Percentiles rank a stretch among this genome's conserved stretches.
Evolutionary conservation across 163 green algal species (phyloP).

Genomic region (Chlamydomonas reinhardtii): DNA sequence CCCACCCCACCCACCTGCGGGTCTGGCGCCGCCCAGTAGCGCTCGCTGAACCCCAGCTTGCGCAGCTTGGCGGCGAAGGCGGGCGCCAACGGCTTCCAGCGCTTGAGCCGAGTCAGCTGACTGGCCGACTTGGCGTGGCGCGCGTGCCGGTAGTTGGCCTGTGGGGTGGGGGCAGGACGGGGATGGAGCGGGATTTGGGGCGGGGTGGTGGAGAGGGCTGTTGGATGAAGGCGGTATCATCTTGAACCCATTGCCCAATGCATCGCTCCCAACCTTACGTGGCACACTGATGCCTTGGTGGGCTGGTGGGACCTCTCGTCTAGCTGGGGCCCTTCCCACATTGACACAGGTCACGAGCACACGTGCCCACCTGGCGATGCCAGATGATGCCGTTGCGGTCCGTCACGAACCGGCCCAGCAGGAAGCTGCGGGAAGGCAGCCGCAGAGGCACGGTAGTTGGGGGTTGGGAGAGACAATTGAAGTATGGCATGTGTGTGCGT

Average conservation of each 20-base stretch:
- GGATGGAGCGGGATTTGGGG: too few relatives aligned
- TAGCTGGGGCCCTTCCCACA: too few relatives aligned
- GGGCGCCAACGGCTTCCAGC: conserved; percentile 43
- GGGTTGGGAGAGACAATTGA: too few relatives aligned
- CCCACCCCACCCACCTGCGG: background rate
- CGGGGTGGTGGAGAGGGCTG: too few relatives aligned
- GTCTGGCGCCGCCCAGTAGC: conserved; percentile 43
- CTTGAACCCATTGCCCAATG: too few relatives aligned
- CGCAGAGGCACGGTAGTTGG: background rate
- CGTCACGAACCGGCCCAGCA: conserved; percentile 49
- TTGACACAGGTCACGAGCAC: too few relatives aligned
- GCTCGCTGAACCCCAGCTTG: conserved; percentile 21
- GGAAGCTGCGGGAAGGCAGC: conserved; percentile 20
- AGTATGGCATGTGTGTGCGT: too few relatives aligned
- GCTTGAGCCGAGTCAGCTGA: conserved; percentile 48
- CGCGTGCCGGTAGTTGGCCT: conserved; percentile 38
- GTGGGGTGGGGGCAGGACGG: too few relatives aligned
- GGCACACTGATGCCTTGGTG: too few relatives aligned
- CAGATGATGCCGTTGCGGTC: conserved; percentile 48
- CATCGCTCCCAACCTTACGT: too few relatives aligned
- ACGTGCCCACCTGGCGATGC: conserved; percentile 43
- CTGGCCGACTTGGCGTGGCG: conserved; percentile 30
- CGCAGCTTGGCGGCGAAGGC: conserved; percentile 32
- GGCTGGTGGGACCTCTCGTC: too few relatives aligned
- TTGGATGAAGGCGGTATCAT: too few relatives aligned